Evolutionary conservation across 2,329 filamentous ascomycete genomes (phyloP), one percentile per base, ranked within the genome.

Genomic region (Colletotrichum paranaense): DNA sequence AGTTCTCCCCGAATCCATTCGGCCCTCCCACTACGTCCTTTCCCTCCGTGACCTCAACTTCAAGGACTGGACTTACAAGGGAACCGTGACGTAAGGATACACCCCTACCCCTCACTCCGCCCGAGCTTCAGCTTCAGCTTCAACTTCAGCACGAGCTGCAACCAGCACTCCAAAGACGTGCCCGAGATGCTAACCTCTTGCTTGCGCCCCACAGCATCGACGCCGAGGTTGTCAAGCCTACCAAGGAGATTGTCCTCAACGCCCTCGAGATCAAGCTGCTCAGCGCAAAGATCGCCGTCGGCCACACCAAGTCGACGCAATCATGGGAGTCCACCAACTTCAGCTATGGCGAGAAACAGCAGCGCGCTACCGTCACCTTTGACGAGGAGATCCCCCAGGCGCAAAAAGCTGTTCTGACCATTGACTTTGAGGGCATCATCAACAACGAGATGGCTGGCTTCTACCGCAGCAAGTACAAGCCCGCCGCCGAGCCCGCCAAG

Each of bases 401-500:
- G 28, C 87, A 91, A 73, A 91, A 93, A 80, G 92, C 92, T 28
- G 81, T 87, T 5, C 83, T 98, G 55, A 86, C 88, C 59, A 90
- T 98, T 80, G 88, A 91, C 24, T 98, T 97, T 80, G 89, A 93
- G 78, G 95, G 94, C 73, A 92, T 89, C 72, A 93, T 97, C 83
- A 98, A 97, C 87, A 94, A 94, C 80, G 90, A 93, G 76, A 97
- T 98, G 95, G 93, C 94, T 72, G 95, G 95, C 53, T 98, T 98
- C 87, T 98, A 97, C 84, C 92, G 95, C 76, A 95, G 94, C 79
- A 95, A 97, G 86, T 99, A 99, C 85, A 97, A 95, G 87, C 94
- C 95, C 22, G 85, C 89, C 67, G 91, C 89, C 52, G 86, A 93
- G 42, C 90, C 95, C 7, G 89, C 93, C 60, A 86, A 92, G 55